phyloP scores from a whole-genome alignment of 371 early-diverging fungal species.

The Mucor mucedo region DNA sequence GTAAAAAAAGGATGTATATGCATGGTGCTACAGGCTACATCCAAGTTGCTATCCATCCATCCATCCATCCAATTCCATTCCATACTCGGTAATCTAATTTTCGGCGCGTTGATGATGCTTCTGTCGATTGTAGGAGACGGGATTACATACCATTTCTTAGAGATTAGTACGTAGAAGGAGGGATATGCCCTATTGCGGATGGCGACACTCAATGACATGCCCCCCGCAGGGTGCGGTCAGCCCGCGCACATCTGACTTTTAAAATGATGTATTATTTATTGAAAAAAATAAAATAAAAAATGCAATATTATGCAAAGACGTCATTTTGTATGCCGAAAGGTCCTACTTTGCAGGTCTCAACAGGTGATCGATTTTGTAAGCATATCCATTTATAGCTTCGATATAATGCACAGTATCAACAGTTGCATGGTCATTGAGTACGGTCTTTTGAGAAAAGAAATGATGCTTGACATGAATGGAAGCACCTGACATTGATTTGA shows the following conservation, averaged over 20 bases:
- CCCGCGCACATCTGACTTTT: not conserved
- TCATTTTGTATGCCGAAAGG: no score
- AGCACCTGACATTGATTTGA: constrained; percentile 33
- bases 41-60: not conserved
- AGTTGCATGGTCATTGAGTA: constrained; percentile 35
- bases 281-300: no score
- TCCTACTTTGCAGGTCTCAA: constrained; percentile 26
- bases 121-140: not conserved
- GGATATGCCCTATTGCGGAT: constrained; percentile 4
- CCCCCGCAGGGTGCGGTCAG: not conserved
- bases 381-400: constrained; percentile 49
- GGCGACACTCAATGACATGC: not conserved
- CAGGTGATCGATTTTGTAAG: constrained; percentile 49
- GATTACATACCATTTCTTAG: constrained; percentile 19
- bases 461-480: constrained; percentile 39
- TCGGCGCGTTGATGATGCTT: constrained; percentile 4
- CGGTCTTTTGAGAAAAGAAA: constrained; percentile 23
- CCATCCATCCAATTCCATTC: constrained; percentile 6
- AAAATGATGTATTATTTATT: not conserved
- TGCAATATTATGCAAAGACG: no score
- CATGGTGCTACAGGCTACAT: no score
- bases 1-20: not conserved
- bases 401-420: constrained; percentile 40
- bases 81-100: not conserved
- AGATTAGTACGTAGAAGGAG: constrained; percentile 26